Evolutionary conservation across 2,329 filamentous ascomycete species (phyloP).

Genomic region (Monilinia fructicola): DNA sequence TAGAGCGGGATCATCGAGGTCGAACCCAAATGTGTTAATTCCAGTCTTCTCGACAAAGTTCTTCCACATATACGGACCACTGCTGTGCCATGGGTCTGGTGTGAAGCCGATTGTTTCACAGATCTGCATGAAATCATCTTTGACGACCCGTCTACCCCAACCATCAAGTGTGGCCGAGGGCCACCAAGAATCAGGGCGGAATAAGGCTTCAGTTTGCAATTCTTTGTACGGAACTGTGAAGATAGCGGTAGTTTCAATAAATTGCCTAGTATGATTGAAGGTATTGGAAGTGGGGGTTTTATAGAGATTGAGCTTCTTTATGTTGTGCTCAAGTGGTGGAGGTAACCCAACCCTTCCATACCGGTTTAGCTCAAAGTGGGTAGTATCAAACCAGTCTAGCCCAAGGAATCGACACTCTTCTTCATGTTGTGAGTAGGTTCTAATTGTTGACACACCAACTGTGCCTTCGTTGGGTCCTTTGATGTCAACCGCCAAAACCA

Average conservation of each 20-base stretch:
- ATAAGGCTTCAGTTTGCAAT: neutral
- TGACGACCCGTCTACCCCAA: neutral
- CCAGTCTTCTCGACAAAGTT: constrained; percentile 6
- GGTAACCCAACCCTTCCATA: neutral
- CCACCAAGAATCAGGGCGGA: neutral
- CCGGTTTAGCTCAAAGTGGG: constrained; percentile 1
- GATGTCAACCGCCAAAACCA: constrained; percentile 10
- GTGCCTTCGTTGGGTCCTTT: neutral
- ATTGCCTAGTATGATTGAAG: neutral
- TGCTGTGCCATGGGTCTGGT: constrained; percentile 11
- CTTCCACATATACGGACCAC: constrained; percentile 17
- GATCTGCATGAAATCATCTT: neutral
- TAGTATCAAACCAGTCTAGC: neutral
- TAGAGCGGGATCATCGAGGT: constrained; percentile 10
- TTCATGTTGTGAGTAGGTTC: neutral
- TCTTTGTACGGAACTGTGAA: neutral
- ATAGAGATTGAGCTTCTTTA: neutral
- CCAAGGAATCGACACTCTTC: constrained; percentile 7
- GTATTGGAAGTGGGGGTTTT: neutral
- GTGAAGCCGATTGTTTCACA: neutral
- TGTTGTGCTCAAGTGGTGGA: neutral
- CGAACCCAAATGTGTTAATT: constrained; percentile 9
- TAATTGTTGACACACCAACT: neutral
- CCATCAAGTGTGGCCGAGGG: constrained; percentile 11
- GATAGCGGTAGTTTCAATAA: neutral